Evolutionary conservation across 352 stramenopile species (phyloP).

Genomic region (Globisporangium heterothallicum): DNA sequence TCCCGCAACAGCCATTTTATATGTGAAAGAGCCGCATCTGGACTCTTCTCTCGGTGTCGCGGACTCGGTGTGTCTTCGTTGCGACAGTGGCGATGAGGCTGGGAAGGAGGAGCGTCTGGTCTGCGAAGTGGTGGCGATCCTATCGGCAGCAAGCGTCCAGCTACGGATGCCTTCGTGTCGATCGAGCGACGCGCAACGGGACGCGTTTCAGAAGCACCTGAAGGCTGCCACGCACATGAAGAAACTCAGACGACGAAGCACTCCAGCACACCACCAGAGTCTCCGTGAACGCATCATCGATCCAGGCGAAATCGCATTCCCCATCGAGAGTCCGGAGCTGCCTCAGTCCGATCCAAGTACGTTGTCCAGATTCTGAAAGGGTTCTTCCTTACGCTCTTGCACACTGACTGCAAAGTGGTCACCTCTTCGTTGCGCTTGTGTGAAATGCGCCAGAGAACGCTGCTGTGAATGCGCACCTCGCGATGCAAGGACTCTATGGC

Average conservation of each 20-base stretch:
- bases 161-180: not conserved
- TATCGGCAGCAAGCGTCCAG: slow-evolving; percentile 3
- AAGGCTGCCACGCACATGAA: slow-evolving; percentile 8
- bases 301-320: slow-evolving; percentile 12
- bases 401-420: no score
- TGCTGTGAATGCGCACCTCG: slow-evolving; percentile 10
- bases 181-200: slow-evolving; percentile 1
- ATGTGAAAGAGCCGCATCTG: slow-evolving; percentile 17
- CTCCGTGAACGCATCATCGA: slow-evolving; percentile 17
- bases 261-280: slow-evolving; percentile 15
- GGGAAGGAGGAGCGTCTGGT: not conserved
- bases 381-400: no score
- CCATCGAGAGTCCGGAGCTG: not conserved
- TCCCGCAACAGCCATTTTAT: slow-evolving; percentile 7
- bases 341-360: not conserved
- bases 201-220: not conserved
- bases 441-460: not conserved
- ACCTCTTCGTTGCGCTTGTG: not conserved
- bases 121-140: slow-evolving; percentile 5
- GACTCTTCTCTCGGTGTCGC: not conserved
- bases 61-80: slow-evolving; percentile 10
- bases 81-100: not conserved
- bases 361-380: no score
- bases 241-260: slow-evolving; percentile 10
- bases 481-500: slow-evolving; percentile 22